Conservation (phyloP, 768 basidiomycete species). For the Omphalotus guepiniiformis region DNA sequence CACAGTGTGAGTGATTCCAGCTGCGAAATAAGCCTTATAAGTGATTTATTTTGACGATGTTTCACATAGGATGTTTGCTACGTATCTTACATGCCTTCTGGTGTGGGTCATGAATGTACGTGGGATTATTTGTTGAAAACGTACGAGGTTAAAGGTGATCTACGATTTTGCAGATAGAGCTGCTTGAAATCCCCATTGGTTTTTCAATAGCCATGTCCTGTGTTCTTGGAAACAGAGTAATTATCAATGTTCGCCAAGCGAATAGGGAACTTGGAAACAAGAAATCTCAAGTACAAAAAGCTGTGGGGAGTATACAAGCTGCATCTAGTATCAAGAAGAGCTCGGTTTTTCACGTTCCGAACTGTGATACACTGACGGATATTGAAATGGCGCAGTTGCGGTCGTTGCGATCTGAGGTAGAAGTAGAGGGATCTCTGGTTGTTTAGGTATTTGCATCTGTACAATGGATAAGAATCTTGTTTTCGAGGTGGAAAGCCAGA, state of each 20-base stretch:
- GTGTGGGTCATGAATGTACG: constrained; percentile 35
- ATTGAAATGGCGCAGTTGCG: constrained; percentile 32
- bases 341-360: not conserved
- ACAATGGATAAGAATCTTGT: too few species aligned
- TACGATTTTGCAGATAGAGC: constrained; percentile 23
- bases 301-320: not conserved
- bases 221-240: constrained; percentile 52
- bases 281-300: not conserved
- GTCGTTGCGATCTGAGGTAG: constrained; percentile 24
- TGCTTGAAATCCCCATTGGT: constrained; percentile 51
- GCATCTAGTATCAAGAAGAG: not conserved
- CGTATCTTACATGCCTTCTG: constrained; percentile 48
- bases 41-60: not conserved
- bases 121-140: constrained; percentile 3
- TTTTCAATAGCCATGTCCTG: constrained; percentile 58
- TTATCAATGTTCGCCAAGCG: constrained; percentile 48
- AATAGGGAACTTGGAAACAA: constrained; percentile 21
- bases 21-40: not conserved
- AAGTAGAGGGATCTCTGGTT: not conserved
- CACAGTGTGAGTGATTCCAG: constrained; percentile 39
- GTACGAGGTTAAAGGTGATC: not conserved
- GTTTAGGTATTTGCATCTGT: too few species aligned
- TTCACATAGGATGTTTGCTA: constrained; percentile 45
- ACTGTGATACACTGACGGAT: constrained; percentile 18
- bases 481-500: too few species aligned